Conservation (phyloP, 352 stramenopile species). For the Lagenidium sp. region DNA sequence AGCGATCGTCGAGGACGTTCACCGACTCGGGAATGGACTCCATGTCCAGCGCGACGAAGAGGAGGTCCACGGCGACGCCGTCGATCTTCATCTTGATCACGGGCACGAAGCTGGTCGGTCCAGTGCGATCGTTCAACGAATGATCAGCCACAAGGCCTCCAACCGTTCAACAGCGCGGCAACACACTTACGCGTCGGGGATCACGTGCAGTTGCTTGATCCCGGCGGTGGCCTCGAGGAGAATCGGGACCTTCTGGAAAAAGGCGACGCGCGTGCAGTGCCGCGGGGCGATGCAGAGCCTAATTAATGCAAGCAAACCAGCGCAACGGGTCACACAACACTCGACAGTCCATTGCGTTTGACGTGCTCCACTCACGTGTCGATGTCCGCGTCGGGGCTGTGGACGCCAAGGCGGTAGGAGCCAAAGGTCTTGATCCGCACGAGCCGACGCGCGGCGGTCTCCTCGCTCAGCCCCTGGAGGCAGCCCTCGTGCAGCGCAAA, state of each 20-base stretch:
- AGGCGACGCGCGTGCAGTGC: slow-evolving; percentile 75
- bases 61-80: slow-evolving; percentile 87
- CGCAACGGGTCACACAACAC: too few species aligned
- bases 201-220: slow-evolving; percentile 71
- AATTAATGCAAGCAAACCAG: too few species aligned
- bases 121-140: neutral
- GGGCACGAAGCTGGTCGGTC: slow-evolving; percentile 57
- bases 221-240: slow-evolving; percentile 58
- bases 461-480: slow-evolving; percentile 31
- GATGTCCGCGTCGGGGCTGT: slow-evolving; percentile 82
- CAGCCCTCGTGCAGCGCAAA: slow-evolving; percentile 67
- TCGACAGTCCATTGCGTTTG: too few species aligned
- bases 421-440: slow-evolving; percentile 88
- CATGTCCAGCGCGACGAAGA: slow-evolving; percentile 85
- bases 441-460: slow-evolving; percentile 21
- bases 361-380: slow-evolving; percentile 52
- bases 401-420: slow-evolving; percentile 82
- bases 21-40: slow-evolving; percentile 49
- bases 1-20: slow-evolving; percentile 72
- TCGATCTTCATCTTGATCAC: slow-evolving; percentile 94
- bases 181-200: slow-evolving; percentile 87
- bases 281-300: slow-evolving; percentile 77
- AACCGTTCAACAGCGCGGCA: neutral
- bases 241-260: slow-evolving; percentile 82
- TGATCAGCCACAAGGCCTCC: neutral